Evolutionary conservation across 2,329 filamentous ascomycete species (phyloP).

Genomic region (Aspergillus sclerotialis): DNA sequence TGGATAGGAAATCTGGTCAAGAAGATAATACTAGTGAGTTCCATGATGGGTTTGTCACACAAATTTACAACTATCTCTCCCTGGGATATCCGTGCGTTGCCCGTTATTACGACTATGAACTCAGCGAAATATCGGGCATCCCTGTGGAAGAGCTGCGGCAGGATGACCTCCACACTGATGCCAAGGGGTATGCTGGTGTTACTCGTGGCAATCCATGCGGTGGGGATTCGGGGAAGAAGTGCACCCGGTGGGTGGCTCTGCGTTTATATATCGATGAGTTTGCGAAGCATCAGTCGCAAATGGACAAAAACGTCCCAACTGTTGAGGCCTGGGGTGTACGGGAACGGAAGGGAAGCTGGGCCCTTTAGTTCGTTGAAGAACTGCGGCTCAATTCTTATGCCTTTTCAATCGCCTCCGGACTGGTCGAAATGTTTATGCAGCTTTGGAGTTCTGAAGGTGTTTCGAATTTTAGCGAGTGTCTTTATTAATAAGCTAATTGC

Average conservation of each 20-base stretch:
- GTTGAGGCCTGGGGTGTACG: constrained; percentile 61
- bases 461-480: no score
- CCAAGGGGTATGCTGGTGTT: constrained; percentile 65
- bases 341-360: constrained; percentile 59
- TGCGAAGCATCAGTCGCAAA: constrained; percentile 76
- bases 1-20: constrained; percentile 29
- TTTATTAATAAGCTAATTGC: no score
- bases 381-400: neutral
- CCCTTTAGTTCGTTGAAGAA: constrained; percentile 40
- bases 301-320: constrained; percentile 49
- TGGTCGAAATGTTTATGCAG: no score
- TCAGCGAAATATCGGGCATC: constrained; percentile 72
- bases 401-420: no score
- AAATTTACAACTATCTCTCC: constrained; percentile 95
- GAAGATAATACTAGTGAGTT: constrained; percentile 59
- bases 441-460: no score
- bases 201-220: constrained; percentile 32
- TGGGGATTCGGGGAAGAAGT: constrained; percentile 45
- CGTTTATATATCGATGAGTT: constrained; percentile 80
- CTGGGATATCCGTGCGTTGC: constrained; percentile 86
- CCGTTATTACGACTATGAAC: constrained; percentile 73
- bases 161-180: constrained; percentile 60
- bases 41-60: constrained; percentile 76
- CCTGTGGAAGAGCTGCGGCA: constrained; percentile 60
- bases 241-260: constrained; percentile 76